These are phyloP conservation scores for Penicillium chermesinum DNA, from an alignment of 495 filamentous ascomycete species.

Conservation along the genomic window DNA sequence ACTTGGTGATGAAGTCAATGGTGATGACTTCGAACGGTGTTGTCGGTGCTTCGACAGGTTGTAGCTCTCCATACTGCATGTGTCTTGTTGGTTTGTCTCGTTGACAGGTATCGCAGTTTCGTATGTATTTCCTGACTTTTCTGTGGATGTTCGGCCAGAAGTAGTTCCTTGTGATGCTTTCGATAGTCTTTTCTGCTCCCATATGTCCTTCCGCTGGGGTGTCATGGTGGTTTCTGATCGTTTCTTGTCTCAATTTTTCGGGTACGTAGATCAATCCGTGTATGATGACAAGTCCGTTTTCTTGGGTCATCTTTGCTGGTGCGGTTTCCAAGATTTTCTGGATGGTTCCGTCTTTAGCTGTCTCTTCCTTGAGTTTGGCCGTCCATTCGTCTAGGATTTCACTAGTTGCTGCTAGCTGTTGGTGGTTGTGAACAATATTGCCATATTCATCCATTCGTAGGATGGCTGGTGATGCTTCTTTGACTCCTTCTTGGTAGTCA, in stretches of 20 bases:
- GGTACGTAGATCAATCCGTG: conserved; percentile 9
- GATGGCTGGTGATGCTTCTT: conserved; percentile 7
- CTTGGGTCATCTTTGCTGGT: neutral
- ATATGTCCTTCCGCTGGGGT: neutral
- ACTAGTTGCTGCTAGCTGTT: conserved; percentile 1
- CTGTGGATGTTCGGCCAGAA: conserved; percentile 1
- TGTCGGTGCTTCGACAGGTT: conserved; percentile 4
- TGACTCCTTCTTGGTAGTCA: conserved; percentile 9
- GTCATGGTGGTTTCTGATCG: conserved; percentile 7
- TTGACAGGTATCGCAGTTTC: conserved; percentile 3
- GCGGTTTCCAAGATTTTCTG: neutral
- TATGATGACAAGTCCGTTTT: conserved; percentile 7
- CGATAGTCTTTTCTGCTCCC: conserved; percentile 4
- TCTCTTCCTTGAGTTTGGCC: neutral
- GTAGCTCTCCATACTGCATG: conserved; percentile 7
- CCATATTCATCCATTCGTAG: conserved; percentile 5
- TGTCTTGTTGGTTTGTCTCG: conserved; percentile 4
- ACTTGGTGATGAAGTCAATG: conserved; percentile 18
- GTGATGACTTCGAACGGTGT: conserved; percentile 14
- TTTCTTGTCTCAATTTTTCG: neutral
- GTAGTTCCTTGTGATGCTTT: conserved; percentile 9
- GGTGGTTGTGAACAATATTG: conserved; percentile 4
- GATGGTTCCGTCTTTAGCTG: neutral
- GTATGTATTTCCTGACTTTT: conserved; percentile 8
- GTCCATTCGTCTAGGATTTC: conserved; percentile 1